Base-by-base conservation (phyloP, 371 early-diverging fungal species). In the Haplosporangium sp. region DNA sequence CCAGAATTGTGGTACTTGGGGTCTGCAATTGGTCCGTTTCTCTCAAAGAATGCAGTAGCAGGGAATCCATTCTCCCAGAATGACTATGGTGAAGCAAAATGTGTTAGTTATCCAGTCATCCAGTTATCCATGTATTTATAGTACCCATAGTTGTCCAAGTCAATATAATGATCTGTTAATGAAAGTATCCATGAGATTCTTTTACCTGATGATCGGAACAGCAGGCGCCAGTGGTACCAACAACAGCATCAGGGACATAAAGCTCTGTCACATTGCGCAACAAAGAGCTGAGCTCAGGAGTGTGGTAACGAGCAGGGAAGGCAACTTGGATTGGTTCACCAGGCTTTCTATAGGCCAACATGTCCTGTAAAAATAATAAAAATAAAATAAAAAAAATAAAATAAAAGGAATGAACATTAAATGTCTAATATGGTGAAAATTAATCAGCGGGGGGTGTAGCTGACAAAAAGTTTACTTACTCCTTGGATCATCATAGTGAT, bases 1-100 rank as follows among this genome's bases (percentile, higher is more conserved):
- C 74, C 77, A 61, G 81, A 75, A 70, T 85, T 83, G 72, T 83
- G 85, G 61, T 83, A 85, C 65, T 69, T 82, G 65, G 85, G 85
- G 55, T 85, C 85, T 1, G 74, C 82, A 64, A 83, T 85, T 2
- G 84, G 84, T 39, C 85, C 85, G 35, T 83, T 83, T 60, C 84
- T 55, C 75, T 84, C 84, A 72, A 84, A 79, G 75, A 83, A 84
- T 17, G 75, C 77, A 1, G 84, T 77, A 5, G 74, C 71, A 8
- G 84, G 74, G 70, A 63, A 84, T 35, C 84, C 84, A 19, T 62
- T 61, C 72, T 79, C 82, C 67, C 70, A 83, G 74, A 83, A 84
- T 8, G 71, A 78, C 79, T 77, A 40, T 38, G 4, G 34, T 20
- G 42, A n/a, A 55, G 47, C 8, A 15, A 6, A 20, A 53, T n/a